Evolutionary conservation across 345 rosid genomes (phyloP), one percentile per base, ranked within the genome.

Genomic region (Salix purpurea): DNA sequence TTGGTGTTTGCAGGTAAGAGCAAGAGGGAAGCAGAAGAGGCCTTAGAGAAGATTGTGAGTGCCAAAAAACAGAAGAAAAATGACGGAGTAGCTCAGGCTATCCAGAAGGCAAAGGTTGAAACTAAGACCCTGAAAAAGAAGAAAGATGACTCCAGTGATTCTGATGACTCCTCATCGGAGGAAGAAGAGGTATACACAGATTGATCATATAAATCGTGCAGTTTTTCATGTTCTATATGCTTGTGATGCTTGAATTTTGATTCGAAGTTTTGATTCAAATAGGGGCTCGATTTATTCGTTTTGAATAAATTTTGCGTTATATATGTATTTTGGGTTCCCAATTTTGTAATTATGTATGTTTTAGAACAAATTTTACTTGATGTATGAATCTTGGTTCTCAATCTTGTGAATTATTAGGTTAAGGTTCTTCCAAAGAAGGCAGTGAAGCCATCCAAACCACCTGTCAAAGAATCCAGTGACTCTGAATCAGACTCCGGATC

Each of bases 11-110:
- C 39, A 91, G 98, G 88, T n/a, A 26, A 44, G 16, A 68, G 42
- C 46, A 94, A 94, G 83, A 88, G 98, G 82, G 95, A 85, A 52
- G 86, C 95, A 40, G 95, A 87, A 65, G 90, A 83, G 68, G 86
- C 80, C 4, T 6, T 86, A 8, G 91, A 85, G 67, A 86, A 90
- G 84, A 75, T 80, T 74, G 86, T 86, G 39, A 84, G 56, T 77
- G 84, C 80, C 0, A 94, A 91, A 88, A 94, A 91, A 88, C 92
- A 84, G 82, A 93, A 93, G 89, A 82, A 62, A 24, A 81, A 86
- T 19, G 79, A 72, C 4, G 84, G 54, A 37, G 86, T 84, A 50
- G 82, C 79, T 19, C 88, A 85, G 65, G 88, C 90, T 75, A 82
- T 84, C 26, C 36, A 76, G 69, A 89, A 88, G 82, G 84, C 68